These are phyloP conservation scores for Rhynchosporium agropyri DNA, from an alignment of 2,329 filamentous ascomycete species.

Conservation along the genomic window DNA sequence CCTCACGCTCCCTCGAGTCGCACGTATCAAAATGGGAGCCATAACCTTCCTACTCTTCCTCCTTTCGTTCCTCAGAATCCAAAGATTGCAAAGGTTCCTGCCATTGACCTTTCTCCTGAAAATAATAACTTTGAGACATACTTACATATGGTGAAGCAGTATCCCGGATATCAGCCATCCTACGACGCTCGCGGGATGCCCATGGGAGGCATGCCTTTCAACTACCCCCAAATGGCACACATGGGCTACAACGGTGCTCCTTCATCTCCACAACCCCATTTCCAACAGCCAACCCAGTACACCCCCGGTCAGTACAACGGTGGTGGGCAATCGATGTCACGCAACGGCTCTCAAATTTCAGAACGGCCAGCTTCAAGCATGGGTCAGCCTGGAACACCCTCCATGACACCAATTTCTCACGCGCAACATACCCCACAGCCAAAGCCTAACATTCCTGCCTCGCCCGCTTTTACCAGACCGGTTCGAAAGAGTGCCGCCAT, in stretches of 20 bases:
- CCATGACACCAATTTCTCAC: constrained; percentile 37
- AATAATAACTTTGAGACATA: constrained; percentile 69
- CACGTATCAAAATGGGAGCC: constrained; percentile 26
- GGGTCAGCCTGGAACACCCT: constrained; percentile 42
- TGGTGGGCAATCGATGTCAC: constrained; percentile 72
- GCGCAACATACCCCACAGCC: constrained; percentile 62
- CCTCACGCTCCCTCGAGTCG: constrained; percentile 31
- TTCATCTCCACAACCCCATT: constrained; percentile 52
- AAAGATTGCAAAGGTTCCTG: constrained; percentile 35
- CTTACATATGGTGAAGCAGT: constrained; percentile 63
- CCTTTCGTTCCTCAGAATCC: constrained; percentile 30
- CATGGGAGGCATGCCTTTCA: constrained; percentile 44
- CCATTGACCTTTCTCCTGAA: constrained; percentile 65
- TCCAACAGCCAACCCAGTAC: constrained; percentile 47
- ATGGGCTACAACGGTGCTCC: constrained; percentile 46
- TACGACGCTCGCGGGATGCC: constrained; percentile 46
- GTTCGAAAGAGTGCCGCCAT: constrained; percentile 70
- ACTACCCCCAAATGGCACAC: constrained; percentile 51
- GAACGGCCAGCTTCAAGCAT: constrained; percentile 55
- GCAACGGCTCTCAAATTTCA: constrained; percentile 80
- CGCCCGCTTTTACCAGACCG: constrained; percentile 40
- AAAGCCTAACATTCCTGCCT: constrained; percentile 49
- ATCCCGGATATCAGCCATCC: constrained; percentile 51
- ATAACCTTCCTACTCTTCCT: constrained; percentile 27
- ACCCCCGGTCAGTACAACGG: constrained; percentile 45